These are phyloP conservation scores for Colletotrichum orchidophilum DNA, from an alignment of 2,329 filamentous ascomycete species.

Conservation along the genomic window DNA sequence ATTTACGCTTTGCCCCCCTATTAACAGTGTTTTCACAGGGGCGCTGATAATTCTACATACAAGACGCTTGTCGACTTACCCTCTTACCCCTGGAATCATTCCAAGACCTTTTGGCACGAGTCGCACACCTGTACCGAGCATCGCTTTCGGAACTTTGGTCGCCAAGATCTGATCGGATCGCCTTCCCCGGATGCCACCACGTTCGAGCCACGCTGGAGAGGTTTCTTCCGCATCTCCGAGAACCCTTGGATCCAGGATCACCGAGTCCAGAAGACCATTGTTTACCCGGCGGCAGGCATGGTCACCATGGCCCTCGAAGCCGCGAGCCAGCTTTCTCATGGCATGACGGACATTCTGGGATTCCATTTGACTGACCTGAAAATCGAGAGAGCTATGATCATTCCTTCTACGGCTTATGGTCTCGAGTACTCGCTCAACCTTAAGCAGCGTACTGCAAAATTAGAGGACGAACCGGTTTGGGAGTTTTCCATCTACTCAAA, in stretches of 20 bases:
- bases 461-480: constrained; percentile 35
- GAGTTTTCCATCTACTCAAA: constrained; percentile 60
- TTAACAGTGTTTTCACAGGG: constrained; percentile 24
- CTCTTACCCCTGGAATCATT: constrained; percentile 64
- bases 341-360: constrained; percentile 39
- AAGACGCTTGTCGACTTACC: constrained; percentile 55
- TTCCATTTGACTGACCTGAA: constrained; percentile 56
- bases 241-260: constrained; percentile 64
- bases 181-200: constrained; percentile 54
- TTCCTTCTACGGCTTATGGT: constrained; percentile 56
- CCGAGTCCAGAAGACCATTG: constrained; percentile 57
- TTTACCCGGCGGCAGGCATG: constrained; percentile 63
- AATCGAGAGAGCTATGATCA: constrained; percentile 61
- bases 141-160: constrained; percentile 54
- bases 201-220: constrained; percentile 58
- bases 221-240: constrained; percentile 58
- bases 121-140: constrained; percentile 54
- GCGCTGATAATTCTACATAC: neutral
- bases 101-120: constrained; percentile 63
- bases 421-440: constrained; percentile 61
- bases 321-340: constrained; percentile 49
- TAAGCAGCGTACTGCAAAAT: constrained; percentile 38
- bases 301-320: constrained; percentile 59
- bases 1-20: neutral
- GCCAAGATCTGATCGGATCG: constrained; percentile 62